A percentile compares a stretch with the other conserved stretches of the same genome.
These are phyloP conservation scores for Lentinula boryana DNA, from an alignment of 768 basidiomycete species.

Conservation along the genomic window DNA sequence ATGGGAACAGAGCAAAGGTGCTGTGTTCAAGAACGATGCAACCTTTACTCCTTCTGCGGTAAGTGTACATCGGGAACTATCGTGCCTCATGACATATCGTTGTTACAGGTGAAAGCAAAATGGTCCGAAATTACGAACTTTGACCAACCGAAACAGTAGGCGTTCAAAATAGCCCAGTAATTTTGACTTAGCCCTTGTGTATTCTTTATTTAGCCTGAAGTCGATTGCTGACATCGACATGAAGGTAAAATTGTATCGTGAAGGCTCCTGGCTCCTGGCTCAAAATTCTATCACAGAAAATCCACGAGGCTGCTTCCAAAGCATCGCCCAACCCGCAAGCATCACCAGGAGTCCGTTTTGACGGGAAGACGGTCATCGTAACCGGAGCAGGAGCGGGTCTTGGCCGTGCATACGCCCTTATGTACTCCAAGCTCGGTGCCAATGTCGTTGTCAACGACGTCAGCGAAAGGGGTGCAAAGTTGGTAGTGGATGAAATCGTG, in stretches of 20 bases:
- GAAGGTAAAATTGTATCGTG: conserved; percentile 28
- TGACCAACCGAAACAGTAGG: conserved; percentile 61
- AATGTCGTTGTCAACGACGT: conserved; percentile 97
- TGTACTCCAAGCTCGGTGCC: conserved; percentile 91
- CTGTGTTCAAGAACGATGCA: conserved; percentile 83
- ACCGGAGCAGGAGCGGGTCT: conserved; percentile 95
- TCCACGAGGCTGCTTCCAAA: conserved; percentile 58
- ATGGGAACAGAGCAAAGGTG: conserved; percentile 88
- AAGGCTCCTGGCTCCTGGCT: neutral
- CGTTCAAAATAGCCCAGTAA: conserved; percentile 1
- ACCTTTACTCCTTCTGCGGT: conserved; percentile 95
- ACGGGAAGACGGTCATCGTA: conserved; percentile 86
- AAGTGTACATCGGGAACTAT: conserved; percentile 20
- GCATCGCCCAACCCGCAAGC: conserved; percentile 66
- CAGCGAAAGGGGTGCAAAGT: conserved; percentile 74
- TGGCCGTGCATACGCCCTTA: conserved; percentile 85
- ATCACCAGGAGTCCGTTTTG: conserved; percentile 68
- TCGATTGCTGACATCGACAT: conserved; percentile 58
- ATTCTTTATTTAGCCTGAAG: conserved; percentile 44
- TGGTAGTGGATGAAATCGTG: conserved; percentile 83
- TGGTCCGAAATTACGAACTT: conserved; percentile 86
- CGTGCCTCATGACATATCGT: neutral
- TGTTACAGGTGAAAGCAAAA: conserved; percentile 64
- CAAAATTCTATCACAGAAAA: conserved; percentile 26
- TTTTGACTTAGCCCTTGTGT: conserved; percentile 11